phyloP scores from a whole-genome alignment of 495 filamentous ascomycete species.

The Xylaria acuta region DNA sequence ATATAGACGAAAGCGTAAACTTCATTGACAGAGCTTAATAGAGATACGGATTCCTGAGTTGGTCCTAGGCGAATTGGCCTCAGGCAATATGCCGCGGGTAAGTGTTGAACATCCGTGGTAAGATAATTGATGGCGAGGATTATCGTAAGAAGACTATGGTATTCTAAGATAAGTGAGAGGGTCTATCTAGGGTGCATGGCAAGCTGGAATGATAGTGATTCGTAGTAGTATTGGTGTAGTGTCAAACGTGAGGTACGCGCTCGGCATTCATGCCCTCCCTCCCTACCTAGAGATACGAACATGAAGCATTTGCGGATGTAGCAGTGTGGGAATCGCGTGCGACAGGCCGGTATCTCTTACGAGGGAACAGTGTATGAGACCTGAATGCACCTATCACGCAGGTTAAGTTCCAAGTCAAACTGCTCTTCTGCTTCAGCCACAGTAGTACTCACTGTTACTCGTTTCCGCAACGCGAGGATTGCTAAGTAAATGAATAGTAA shows the following conservation, averaged over 20 bases:
- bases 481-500: not conserved
- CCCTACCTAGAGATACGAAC: not conserved
- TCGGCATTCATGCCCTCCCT: not conserved
- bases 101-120: too few species aligned
- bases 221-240: not conserved
- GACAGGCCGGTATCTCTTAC: too few species aligned
- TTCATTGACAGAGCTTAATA: not conserved
- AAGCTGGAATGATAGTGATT: not conserved
- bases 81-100: too few species aligned
- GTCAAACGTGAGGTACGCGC: not conserved
- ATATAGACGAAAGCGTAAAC: not conserved
- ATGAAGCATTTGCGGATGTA: not conserved
- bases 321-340: not conserved
- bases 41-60: not conserved
- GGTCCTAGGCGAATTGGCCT: not conserved
- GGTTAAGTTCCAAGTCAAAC: not conserved
- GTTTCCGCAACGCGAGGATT: not conserved
- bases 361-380: not conserved
- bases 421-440: not conserved
- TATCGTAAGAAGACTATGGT: too few species aligned
- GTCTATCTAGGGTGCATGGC: too few species aligned
- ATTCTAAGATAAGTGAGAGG: too few species aligned
- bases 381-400: not conserved
- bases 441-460: not conserved
- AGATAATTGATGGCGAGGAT: too few species aligned